These are phyloP conservation scores for Aspergillus ostianus DNA, from an alignment of 495 filamentous ascomycete species.

Conservation along the genomic window DNA sequence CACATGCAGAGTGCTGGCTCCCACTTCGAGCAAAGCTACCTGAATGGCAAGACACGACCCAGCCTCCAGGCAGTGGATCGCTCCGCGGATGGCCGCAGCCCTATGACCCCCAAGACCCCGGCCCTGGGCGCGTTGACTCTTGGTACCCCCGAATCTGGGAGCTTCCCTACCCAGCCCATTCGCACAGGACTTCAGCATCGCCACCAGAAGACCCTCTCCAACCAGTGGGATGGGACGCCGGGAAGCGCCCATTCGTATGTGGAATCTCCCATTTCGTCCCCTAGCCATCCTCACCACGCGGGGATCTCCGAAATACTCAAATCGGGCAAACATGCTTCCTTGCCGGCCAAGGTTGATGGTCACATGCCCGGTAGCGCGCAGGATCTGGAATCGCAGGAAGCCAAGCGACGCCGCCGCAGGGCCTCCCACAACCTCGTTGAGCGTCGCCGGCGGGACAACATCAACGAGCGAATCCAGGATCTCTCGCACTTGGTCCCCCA, in stretches of 20 bases:
- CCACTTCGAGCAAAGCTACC: slow-evolving; percentile 54
- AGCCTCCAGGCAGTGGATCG: slow-evolving; percentile 65
- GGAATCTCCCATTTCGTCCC: slow-evolving; percentile 78
- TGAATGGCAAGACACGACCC: slow-evolving; percentile 53
- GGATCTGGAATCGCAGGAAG: slow-evolving; percentile 76
- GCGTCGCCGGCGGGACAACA: slow-evolving; percentile 91
- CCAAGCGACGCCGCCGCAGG: slow-evolving; percentile 82
- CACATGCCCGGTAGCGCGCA: slow-evolving; percentile 48
- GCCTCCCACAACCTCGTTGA: slow-evolving; percentile 98
- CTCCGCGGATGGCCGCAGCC: slow-evolving; percentile 66
- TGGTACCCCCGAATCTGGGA: slow-evolving; percentile 63
- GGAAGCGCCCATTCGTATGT: slow-evolving; percentile 75
- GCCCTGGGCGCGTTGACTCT: slow-evolving; percentile 57
- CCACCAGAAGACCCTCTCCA: slow-evolving; percentile 78
- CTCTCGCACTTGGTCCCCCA: slow-evolving; percentile 88
- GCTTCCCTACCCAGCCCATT: slow-evolving; percentile 74
- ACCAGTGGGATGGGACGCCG: slow-evolving; percentile 79
- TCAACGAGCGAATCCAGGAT: slow-evolving; percentile 97
- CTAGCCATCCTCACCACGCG: slow-evolving; percentile 55
- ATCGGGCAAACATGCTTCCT: slow-evolving; percentile 66
- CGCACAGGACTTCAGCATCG: slow-evolving; percentile 59
- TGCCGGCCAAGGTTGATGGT: slow-evolving; percentile 65
- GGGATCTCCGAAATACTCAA: slow-evolving; percentile 70
- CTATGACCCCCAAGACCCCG: slow-evolving; percentile 76
- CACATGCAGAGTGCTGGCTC: slow-evolving; percentile 50